Base-by-base conservation (phyloP, 1,284 basidiomycete genomes). In the Tilletia indica region DNA sequence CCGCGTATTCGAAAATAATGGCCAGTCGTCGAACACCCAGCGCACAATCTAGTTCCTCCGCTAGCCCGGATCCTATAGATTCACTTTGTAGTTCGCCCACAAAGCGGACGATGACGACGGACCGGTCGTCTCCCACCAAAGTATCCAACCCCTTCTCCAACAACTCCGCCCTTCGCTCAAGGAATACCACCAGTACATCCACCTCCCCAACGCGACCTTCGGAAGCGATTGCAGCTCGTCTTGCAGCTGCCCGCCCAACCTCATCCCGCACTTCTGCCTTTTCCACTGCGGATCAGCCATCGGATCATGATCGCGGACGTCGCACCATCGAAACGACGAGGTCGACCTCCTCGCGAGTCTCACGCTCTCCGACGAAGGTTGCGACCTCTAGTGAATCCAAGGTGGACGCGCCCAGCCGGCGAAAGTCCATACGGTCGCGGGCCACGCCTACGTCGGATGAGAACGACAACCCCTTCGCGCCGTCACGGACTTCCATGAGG, bases 401-500 rank as follows among this genome's bases (percentile, higher is more conserved):
- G 34, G 56, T 3, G 21, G 34, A 58, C 21, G 21, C n/a, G 2
- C n/a, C 21, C 56, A 31, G 21, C 56, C 21, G 56, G 12, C 56
- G 56, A n/a, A 58, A 58, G 56, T 64, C 61, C 0, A 16, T 64
- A 4, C 61, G 61, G 11, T 39, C 61, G 12, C 51, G 51, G 1
- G n/a, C 12, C 1, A 54, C n/a, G 19, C 51, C 51, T 38, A 14
- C 36, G 1, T 38, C 61, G 36, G 61, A 64, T 38, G 61, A 64
- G n/a, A 64, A 64, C 61, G 34, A 38, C 3, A 64, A 64, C 16
- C 61, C 61, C 6, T 64, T 64, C n/a, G 61, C 12, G 14, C 61
- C 61, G 3, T 6, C 36, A 64, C 34, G 8, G 0, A 25, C 31
- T 4, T 38, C 61, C 14, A 42, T 16, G 16, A 38, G 34, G 31